Evolutionary conservation across 1,139 yeast species (phyloP).

Genomic region (Lodderomyces metapsilosis): DNA sequence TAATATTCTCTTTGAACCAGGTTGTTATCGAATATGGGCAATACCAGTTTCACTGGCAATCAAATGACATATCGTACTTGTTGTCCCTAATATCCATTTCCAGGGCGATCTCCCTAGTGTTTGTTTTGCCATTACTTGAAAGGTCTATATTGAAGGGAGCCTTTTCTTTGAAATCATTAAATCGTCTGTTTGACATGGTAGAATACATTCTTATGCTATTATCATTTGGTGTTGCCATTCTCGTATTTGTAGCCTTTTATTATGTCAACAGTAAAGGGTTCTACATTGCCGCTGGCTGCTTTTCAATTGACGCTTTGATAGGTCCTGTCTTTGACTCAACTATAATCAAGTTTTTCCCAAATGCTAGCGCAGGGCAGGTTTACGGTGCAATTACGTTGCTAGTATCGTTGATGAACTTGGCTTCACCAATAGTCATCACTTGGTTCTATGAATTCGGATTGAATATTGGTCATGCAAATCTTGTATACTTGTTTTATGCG

Average conservation of each 20-base stretch:
- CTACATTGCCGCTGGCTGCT: conserved; percentile 25
- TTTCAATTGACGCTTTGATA: conserved; percentile 43
- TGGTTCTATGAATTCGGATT: conserved; percentile 3
- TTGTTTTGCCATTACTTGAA: conserved; percentile 33
- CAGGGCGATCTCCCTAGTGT: conserved; percentile 29
- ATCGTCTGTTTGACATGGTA: conserved; percentile 49
- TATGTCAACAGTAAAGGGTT: conserved; percentile 16
- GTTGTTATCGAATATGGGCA: conserved; percentile 53
- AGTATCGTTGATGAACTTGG: conserved; percentile 40
- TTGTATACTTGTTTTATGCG: conserved; percentile 13
- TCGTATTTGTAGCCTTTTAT: conserved; percentile 11
- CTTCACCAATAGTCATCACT: conserved; percentile 15
- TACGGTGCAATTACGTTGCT: conserved; percentile 27
- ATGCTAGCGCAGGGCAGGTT: conserved; percentile 20
- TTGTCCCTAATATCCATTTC: conserved; percentile 53
- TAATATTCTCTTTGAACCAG: conserved; percentile 40
- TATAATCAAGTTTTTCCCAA: conserved; percentile 39
- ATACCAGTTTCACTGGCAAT: conserved; percentile 55
- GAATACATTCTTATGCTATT: conserved; percentile 41
- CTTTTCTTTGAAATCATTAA: conserved; percentile 35
- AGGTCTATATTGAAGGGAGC: conserved; percentile 27
- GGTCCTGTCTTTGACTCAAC: conserved; percentile 36
- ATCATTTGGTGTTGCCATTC: conserved; percentile 5
- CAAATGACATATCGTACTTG: conserved; percentile 57
- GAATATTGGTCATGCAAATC: not conserved